Base-by-base conservation (phyloP, 495 filamentous ascomycete species). In the Trichoderma virens region DNA sequence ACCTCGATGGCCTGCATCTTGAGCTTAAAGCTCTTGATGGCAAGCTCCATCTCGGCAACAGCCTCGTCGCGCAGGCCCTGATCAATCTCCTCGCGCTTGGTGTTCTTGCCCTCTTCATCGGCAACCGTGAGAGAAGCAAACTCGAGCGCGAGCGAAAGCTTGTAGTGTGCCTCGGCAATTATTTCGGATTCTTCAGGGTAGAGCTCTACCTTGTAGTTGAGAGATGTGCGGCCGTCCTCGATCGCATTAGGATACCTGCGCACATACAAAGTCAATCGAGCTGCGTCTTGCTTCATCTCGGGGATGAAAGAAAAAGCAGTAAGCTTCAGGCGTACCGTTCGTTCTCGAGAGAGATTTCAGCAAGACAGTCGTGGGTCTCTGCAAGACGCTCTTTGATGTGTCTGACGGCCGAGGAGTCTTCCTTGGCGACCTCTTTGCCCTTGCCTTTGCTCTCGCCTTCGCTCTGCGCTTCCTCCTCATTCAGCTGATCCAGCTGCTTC, bases 341-440 rank as follows among this genome's bases (percentile, higher is more conserved):
- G 66, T 92, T 95, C 76, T 99, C 94, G 18, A 98, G 80, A 14
- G 90, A 95, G 64, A 99, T 97, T 73, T 97, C 93, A 9, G 91
- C 90, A 66, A 96, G 87, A 34, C 96, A 85, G 71, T 95, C 92
- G 74, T 96, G 90, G 1, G 90, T 92, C 69, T 99, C 94, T 59
- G 90, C 91, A 6, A 96, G 82, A 45, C 90, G 85, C 74, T 95
- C 91, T 72, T 90, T 90, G 68, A 91, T 79, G 38, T 88, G 85
- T 65, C 79, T 83, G 6, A 85, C 65, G 35, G 83, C 71, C 13
- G 79, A 73, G 5, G 79, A 77, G 34, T 84, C 74, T 20, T 75
- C 69, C 47, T 67, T 69, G 13, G 66, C 75, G 13, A 75, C 74
- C 13, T 80, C 82, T 74, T 90, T 85, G 47, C 79, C 83, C 62